Evolutionary conservation across 306 rosid genomes (phyloP).

Genomic region (Trichosanthes truncata): DNA sequence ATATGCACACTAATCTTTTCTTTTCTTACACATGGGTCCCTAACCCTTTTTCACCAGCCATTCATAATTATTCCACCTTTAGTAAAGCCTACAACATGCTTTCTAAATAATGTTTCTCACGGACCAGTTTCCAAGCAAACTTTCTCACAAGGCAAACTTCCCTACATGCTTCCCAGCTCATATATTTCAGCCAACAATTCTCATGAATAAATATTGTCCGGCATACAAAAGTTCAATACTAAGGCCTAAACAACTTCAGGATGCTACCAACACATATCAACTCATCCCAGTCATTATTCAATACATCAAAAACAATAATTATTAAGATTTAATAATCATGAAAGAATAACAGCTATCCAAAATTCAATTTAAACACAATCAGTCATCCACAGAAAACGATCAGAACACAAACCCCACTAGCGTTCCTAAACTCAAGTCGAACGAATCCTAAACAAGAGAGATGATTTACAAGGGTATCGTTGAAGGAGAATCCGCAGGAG

Average conservation of each 20-base stretch:
- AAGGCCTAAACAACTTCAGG: background rate
- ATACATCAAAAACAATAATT: background rate
- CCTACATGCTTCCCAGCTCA: background rate
- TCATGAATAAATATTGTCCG: too few species aligned
- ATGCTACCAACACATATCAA: background rate
- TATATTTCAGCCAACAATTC: background rate
- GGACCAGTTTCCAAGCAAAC: too few species aligned
- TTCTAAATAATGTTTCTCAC: background rate
- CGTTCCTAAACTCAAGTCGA: background rate
- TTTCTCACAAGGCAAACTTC: background rate
- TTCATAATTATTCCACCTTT: background rate
- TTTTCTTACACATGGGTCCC: too few species aligned
- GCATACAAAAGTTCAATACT: background rate
- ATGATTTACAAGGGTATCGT: background rate
- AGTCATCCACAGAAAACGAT: background rate
- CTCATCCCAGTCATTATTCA: background rate
- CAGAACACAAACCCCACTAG: background rate
- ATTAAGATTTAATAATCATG: background rate
- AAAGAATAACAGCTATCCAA: background rate
- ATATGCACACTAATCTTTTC: too few species aligned
- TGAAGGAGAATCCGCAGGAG: background rate
- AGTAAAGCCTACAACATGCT: background rate
- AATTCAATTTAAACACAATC: background rate
- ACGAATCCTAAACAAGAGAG: background rate
- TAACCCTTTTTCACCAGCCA: background rate